Evolutionary conservation across 805 yeast genomes (phyloP).

Genomic region (Saturnispora ahearnii): DNA sequence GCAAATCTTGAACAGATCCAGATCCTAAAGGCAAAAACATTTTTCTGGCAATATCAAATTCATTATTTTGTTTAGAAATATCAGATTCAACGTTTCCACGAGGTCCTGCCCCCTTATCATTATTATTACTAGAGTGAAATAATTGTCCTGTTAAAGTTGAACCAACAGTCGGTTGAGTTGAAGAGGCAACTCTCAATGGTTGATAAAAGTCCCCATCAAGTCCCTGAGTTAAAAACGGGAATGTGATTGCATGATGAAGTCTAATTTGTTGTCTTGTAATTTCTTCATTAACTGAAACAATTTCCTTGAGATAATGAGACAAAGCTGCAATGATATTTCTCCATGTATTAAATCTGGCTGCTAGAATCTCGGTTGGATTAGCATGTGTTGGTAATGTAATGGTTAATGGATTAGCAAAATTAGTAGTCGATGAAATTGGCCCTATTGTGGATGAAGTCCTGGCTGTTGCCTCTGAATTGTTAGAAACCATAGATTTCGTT

Average conservation of each 20-base stretch:
- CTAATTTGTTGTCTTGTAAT: constrained; percentile 74
- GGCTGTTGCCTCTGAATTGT: constrained; percentile 30
- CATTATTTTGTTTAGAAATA: constrained; percentile 22
- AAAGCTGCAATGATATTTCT: constrained; percentile 67
- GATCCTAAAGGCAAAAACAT: constrained; percentile 71
- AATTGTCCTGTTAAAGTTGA: constrained; percentile 8
- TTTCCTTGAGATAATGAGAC: constrained; percentile 66
- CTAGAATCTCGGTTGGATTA: constrained; percentile 81
- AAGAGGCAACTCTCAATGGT: constrained; percentile 24
- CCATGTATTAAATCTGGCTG: constrained; percentile 82
- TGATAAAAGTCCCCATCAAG: constrained; percentile 32
- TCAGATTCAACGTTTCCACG: constrained; percentile 12
- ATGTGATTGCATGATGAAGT: constrained; percentile 65
- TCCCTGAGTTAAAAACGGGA: constrained; percentile 41
- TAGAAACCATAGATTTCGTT: constrained; percentile 30
- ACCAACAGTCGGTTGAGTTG: constrained; percentile 6
- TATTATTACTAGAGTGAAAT: constrained; percentile 8
- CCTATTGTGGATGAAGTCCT: constrained; percentile 32
- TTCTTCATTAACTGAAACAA: constrained; percentile 81
- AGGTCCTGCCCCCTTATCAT: constrained; percentile 4
- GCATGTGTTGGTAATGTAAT: constrained; percentile 48
- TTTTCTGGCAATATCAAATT: constrained; percentile 30
- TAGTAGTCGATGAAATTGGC: constrained; percentile 30
- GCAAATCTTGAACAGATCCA: constrained; percentile 77
- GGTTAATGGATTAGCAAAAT: constrained; percentile 37